Percentiles rank a stretch among this genome's conserved stretches.
Evolutionary conservation across 768 basidiomycete genomes (phyloP).

Genomic region (Sporobolomyces pararoseus): DNA sequence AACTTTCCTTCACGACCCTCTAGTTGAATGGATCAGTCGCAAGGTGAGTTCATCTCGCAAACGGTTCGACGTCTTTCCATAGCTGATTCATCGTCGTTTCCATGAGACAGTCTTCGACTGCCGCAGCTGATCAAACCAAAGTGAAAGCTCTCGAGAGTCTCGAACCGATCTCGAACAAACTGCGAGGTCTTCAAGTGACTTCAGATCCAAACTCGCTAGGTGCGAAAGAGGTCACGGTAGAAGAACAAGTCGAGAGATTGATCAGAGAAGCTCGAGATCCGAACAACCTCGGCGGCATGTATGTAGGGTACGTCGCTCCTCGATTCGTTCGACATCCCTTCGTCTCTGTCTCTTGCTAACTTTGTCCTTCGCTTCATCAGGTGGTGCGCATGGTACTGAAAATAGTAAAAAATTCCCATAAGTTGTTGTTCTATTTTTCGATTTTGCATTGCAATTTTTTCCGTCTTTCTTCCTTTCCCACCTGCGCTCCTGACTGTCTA

Average conservation of each 20-base stretch:
- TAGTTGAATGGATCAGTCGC: slow-evolving; percentile 87
- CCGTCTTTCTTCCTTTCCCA: not conserved
- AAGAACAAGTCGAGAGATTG: slow-evolving; percentile 82
- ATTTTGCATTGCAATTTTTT: not conserved
- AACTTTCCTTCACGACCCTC: slow-evolving; percentile 92
- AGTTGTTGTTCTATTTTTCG: not conserved
- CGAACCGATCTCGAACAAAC: slow-evolving; percentile 74
- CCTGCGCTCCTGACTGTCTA: no score
- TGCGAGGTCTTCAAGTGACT: slow-evolving; percentile 53
- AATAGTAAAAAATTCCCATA: no score
- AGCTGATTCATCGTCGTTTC: no score
- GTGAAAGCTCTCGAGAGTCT: slow-evolving; percentile 59
- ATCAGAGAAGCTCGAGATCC: slow-evolving; percentile 81
- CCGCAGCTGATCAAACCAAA: slow-evolving; percentile 13
- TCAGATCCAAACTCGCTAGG: slow-evolving; percentile 47
- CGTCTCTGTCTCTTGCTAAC: not conserved
- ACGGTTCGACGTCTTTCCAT: no score
- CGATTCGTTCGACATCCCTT: slow-evolving; percentile 44
- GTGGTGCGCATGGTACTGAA: slow-evolving; percentile 35
- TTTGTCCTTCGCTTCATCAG: not conserved
- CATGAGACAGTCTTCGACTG: slow-evolving; percentile 2
- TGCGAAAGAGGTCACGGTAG: slow-evolving; percentile 65
- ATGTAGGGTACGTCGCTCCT: slow-evolving; percentile 78
- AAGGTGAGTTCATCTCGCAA: slow-evolving; percentile 54
- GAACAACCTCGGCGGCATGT: slow-evolving; percentile 78